phyloP scores from a whole-genome alignment of 73 alveolate genomes.

The Paramecium biaurelia region DNA sequence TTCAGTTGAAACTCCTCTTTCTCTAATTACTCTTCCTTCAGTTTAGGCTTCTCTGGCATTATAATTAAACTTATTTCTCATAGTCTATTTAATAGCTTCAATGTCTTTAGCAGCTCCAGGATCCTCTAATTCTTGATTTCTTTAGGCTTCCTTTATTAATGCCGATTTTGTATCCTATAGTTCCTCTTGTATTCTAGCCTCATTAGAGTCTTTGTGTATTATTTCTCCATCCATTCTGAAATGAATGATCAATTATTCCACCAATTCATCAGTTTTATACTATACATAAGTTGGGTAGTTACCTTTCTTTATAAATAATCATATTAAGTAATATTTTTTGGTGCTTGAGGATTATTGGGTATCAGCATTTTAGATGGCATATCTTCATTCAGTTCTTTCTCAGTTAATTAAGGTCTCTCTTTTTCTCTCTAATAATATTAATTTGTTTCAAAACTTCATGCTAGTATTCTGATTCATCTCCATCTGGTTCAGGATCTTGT shows the following conservation, averaged over 20 bases:
- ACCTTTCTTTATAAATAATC: constrained; percentile 71
- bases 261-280: constrained; percentile 86
- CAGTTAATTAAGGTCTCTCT: constrained; percentile 55
- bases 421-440: background rate
- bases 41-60: constrained; percentile 91
- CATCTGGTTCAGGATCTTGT: background rate
- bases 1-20: constrained; percentile 84
- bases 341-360: constrained; percentile 88
- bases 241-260: constrained; percentile 83
- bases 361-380: constrained; percentile 74
- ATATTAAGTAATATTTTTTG: constrained; percentile 79
- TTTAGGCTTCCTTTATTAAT: constrained; percentile 75
- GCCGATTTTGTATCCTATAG: constrained; percentile 76
- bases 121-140: constrained; percentile 70
- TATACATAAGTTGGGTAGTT: background rate
- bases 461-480: background rate
- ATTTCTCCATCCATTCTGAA: constrained; percentile 79
- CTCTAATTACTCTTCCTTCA: constrained; percentile 83
- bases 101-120: constrained; percentile 67
- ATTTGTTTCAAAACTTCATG: background rate
- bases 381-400: constrained; percentile 76
- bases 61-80: constrained; percentile 91
- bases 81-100: constrained; percentile 74
- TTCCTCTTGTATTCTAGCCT: constrained; percentile 83
- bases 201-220: constrained; percentile 79